Conservation (phyloP, 2,329 filamentous ascomycete genomes). For the Ascochyta clinopodiicola region DNA sequence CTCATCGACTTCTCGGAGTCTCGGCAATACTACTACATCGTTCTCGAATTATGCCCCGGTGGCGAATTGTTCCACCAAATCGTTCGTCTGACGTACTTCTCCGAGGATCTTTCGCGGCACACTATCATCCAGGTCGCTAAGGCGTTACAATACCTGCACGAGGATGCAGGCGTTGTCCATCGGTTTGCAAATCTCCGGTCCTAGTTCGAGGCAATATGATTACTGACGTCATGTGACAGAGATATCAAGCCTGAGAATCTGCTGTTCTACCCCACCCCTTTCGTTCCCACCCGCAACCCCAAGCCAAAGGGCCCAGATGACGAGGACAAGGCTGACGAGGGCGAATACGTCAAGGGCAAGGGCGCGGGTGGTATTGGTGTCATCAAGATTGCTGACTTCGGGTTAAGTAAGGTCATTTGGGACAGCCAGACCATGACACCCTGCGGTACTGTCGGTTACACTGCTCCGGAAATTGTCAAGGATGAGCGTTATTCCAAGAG, state of each 20-base stretch:
- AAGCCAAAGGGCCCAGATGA: conserved; percentile 86
- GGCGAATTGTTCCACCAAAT: conserved; percentile 99
- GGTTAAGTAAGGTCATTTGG: conserved; percentile 97
- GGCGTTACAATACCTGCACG: conserved; percentile 90
- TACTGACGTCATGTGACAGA: conserved; percentile 60
- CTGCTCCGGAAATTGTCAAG: conserved; percentile 97
- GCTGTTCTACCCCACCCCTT: conserved; percentile 85
- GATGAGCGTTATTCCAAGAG: conserved; percentile 98
- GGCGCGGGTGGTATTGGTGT: conserved; percentile 89
- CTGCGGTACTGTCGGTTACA: conserved; percentile 98
- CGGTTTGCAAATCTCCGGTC: conserved; percentile 66
- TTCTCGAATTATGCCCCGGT: conserved; percentile 91
- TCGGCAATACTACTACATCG: conserved; percentile 94
- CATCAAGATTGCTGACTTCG: conserved; percentile 98
- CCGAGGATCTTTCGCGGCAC: conserved; percentile 91
- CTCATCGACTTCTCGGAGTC: conserved; percentile 94
- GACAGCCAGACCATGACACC: conserved; percentile 98
- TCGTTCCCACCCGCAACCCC: conserved; percentile 79
- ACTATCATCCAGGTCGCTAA: conserved; percentile 96
- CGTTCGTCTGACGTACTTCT: conserved; percentile 97
- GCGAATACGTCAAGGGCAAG: conserved; percentile 82
- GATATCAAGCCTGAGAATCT: conserved; percentile 99
- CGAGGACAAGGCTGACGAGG: conserved; percentile 96
- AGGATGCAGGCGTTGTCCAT: conserved; percentile 94
- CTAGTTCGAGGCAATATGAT: conserved; percentile 3